A percentile compares a stretch with the other conserved stretches of the same genome.
phyloP scores from a whole-genome alignment of 768 basidiomycete species.

The Lactifluus volemus region DNA sequence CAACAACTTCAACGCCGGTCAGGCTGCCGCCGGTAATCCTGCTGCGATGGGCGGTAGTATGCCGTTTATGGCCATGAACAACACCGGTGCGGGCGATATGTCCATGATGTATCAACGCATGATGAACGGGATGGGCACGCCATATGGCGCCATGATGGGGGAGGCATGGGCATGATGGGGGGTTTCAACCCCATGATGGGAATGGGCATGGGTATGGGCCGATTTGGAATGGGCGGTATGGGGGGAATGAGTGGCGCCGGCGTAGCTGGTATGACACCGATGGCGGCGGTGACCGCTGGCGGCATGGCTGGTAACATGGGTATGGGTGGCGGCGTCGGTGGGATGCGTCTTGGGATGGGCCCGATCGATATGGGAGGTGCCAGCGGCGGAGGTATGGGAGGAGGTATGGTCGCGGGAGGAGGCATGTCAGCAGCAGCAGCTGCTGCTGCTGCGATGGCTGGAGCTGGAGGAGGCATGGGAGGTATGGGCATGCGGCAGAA shows the following conservation, averaged over 20 bases:
- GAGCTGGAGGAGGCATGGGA: constrained; percentile 23
- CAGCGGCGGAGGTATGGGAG: constrained; percentile 5
- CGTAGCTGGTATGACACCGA: constrained; percentile 40
- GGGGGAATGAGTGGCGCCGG: constrained; percentile 44
- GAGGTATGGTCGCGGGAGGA: constrained; percentile 26
- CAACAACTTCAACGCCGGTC: constrained; percentile 21
- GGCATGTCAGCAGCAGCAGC: constrained; percentile 23
- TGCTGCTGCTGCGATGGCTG: constrained; percentile 20
- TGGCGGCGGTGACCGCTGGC: constrained; percentile 1
- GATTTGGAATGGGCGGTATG: constrained; percentile 21
- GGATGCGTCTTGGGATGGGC: constrained; percentile 26
- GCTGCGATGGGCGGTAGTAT: constrained; percentile 29
- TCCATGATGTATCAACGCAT: constrained; percentile 79
- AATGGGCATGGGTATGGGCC: constrained; percentile 32
- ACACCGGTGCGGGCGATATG: constrained; percentile 21
- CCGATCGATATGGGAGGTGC: constrained; percentile 18
- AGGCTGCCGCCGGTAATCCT: constrained; percentile 21
- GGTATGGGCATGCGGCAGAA: constrained; percentile 29
- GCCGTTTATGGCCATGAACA: constrained; percentile 32
- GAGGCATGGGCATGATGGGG: constrained; percentile 26
- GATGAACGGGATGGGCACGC: constrained; percentile 74
- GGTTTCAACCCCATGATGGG: constrained; percentile 22
- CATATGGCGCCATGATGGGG: constrained; percentile 28
- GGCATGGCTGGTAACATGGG: constrained; percentile 26
- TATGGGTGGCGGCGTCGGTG: constrained; percentile 26